Conservation (phyloP, 805 yeast species). For the Myxozyma monticola region DNA sequence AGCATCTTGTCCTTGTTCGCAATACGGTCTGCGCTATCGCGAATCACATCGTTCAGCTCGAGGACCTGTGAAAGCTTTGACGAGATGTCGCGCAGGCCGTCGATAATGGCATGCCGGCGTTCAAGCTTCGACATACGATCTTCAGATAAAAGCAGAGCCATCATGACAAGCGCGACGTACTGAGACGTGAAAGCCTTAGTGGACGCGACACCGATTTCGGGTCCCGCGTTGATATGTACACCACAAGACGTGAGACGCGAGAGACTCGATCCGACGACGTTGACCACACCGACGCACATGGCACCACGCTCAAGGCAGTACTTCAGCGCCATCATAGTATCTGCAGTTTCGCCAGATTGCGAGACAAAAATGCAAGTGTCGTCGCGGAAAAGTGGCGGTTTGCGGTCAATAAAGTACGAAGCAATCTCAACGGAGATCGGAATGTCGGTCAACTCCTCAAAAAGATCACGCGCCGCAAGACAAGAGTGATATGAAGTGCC, state of each 20-base stretch:
- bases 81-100: slow-evolving; percentile 81
- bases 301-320: slow-evolving; percentile 98
- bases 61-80: slow-evolving; percentile 79
- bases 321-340: slow-evolving; percentile 89
- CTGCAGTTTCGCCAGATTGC: slow-evolving; percentile 99
- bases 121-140: slow-evolving; percentile 74
- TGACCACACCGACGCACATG: slow-evolving; percentile 94
- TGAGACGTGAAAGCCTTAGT: slow-evolving; percentile 99
- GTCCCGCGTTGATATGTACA: slow-evolving; percentile 99
- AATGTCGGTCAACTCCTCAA: slow-evolving; percentile 93
- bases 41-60: slow-evolving; percentile 69
- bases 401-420: slow-evolving; percentile 91
- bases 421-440: slow-evolving; percentile 93
- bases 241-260: slow-evolving; percentile 98
- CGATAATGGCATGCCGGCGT: slow-evolving; percentile 83
- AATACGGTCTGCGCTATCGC: slow-evolving; percentile 67
- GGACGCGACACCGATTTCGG: slow-evolving; percentile 98
- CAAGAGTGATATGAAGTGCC: slow-evolving; percentile 99
- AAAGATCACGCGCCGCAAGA: slow-evolving; percentile 91
- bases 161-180: slow-evolving; percentile 93
- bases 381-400: slow-evolving; percentile 96
- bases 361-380: slow-evolving; percentile 97
- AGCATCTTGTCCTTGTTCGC: slow-evolving; percentile 82
- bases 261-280: slow-evolving; percentile 94
- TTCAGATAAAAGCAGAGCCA: slow-evolving; percentile 89